Conservation (phyloP, 768 basidiomycete genomes). For the Royoungia palumana region DNA sequence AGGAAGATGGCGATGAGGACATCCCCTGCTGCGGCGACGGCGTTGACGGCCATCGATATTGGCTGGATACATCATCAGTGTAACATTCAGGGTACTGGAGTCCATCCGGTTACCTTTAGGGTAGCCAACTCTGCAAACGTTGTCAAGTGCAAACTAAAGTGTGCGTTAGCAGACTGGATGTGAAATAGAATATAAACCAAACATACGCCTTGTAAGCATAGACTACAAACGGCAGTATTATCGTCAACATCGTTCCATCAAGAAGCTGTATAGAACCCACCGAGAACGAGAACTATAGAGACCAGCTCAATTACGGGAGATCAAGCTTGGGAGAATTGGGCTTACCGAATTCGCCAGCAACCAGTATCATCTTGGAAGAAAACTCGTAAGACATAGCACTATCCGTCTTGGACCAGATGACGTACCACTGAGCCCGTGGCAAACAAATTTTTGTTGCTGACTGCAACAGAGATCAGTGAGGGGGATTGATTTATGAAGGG, state of each 20-base stretch:
- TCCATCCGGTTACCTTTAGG: constrained; percentile 40
- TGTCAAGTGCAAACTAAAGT: constrained; percentile 35
- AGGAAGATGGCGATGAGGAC: constrained; percentile 50
- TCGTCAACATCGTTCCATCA: constrained; percentile 5
- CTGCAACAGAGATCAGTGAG: constrained; percentile 28
- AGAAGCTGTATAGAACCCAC: constrained; percentile 22
- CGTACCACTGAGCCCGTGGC: constrained; percentile 37
- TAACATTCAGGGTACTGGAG: neutral
- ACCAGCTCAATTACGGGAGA: constrained; percentile 8
- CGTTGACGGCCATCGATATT: constrained; percentile 56
- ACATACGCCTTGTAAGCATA: constrained; percentile 38
- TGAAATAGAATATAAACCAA: neutral
- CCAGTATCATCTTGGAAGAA: constrained; percentile 26
- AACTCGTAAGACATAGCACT: neutral
- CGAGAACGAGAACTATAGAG: constrained; percentile 30
- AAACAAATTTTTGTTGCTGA: constrained; percentile 48
- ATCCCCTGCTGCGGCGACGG: constrained; percentile 49
- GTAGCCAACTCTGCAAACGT: constrained; percentile 46
- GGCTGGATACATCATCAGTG: constrained; percentile 14
- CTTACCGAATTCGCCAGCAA: constrained; percentile 43
- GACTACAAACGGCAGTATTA: constrained; percentile 23
- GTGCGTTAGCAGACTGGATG: constrained; percentile 8
- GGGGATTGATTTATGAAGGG: neutral
- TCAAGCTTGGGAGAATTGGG: neutral
- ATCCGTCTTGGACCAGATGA: neutral